phyloP scores from a whole-genome alignment of 108 stramenopile genomes.

The Skeletonema costatum region DNA sequence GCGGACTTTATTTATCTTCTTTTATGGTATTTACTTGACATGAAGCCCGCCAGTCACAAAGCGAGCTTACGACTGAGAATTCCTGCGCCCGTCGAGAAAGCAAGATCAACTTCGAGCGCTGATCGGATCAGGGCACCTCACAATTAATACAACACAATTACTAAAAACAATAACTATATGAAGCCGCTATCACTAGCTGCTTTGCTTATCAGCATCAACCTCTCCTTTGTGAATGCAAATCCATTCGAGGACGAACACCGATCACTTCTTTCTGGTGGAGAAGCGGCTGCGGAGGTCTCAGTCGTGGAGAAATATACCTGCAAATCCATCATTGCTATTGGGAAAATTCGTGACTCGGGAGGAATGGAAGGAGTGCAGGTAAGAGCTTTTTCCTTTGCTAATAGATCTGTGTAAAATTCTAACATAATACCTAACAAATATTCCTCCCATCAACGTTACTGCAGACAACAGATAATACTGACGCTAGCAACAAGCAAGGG shows the following conservation, averaged over 20 bases:
- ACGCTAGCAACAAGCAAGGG: not conserved
- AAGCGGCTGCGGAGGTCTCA: not conserved
- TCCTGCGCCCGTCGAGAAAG: not conserved
- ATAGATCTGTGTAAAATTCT: not conserved
- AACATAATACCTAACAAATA: not conserved
- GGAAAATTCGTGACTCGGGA: not conserved
- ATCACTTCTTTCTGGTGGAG: not conserved
- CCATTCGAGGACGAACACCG: not conserved
- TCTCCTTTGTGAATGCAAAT: not conserved
- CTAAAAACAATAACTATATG: not conserved
- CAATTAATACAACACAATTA: not conserved
- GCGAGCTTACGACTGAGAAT: too few species aligned
- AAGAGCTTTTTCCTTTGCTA: not conserved
- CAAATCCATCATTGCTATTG: not conserved
- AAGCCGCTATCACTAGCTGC: not conserved
- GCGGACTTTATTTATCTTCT: too few species aligned
- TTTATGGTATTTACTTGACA: too few species aligned
- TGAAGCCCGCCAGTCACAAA: too few species aligned
- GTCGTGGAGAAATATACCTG: slow-evolving; percentile 1
- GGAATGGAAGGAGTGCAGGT: not conserved
- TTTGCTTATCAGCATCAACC: not conserved
- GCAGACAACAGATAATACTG: not conserved
- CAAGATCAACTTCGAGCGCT: not conserved
- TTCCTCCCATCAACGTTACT: not conserved
- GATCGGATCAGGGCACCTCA: not conserved